Base-by-base conservation (phyloP, 2,329 filamentous ascomycete species). In the Scopulariopsis brevicaulis region DNA sequence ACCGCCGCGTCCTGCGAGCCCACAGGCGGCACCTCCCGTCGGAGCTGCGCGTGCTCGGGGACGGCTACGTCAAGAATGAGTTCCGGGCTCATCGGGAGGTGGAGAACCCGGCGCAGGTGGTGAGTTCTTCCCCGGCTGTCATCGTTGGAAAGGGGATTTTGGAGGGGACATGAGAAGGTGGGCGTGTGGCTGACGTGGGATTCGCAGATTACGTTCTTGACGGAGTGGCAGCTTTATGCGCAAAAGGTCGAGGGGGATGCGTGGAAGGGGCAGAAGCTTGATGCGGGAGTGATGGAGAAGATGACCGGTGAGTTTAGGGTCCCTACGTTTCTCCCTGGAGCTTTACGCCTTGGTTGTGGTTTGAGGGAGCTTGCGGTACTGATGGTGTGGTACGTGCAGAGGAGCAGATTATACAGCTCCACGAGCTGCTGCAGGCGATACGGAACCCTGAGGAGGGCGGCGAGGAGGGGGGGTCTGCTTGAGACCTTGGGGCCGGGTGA, bases 201-300 rank as follows among this genome's bases (percentile, higher is more conserved):
- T 50, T n/a, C 15, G 55, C 63, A 96, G 90, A 90, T 97, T 65
- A 94, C 93, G 1, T 99, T 99, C 71, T 78, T 99, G 64, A 93
- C 89, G 0, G 92, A 97, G 71, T 99, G 93, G 93, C 94, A 99
- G 71, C 75, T 90, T 56, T 99, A 97, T 68, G 92, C 91, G 1
- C 93, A 99, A 69, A 86, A 90, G 68, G 75, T 99, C 18, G 93
- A 97, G 68, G 93, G 92, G 0, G 87, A 96, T 57, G 71, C 79
- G 0, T 97, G 94, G 94, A 78, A 81, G 60, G 93, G 87, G 4
- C 65, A 69, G 56, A 67, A 65, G 28, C 59, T 64, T n/a, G 64
- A 67, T 24, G 57, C 61, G 25, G 63, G 64, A 56, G 68, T 64
- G 60, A 60, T 65, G 25, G 66, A 65, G 32, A 65, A 72, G 55